Percentiles rank a stretch among this genome's conserved stretches.
These are phyloP conservation scores for Boletus rubropictus DNA, from an alignment of 768 basidiomycete genomes.

Conservation along the genomic window DNA sequence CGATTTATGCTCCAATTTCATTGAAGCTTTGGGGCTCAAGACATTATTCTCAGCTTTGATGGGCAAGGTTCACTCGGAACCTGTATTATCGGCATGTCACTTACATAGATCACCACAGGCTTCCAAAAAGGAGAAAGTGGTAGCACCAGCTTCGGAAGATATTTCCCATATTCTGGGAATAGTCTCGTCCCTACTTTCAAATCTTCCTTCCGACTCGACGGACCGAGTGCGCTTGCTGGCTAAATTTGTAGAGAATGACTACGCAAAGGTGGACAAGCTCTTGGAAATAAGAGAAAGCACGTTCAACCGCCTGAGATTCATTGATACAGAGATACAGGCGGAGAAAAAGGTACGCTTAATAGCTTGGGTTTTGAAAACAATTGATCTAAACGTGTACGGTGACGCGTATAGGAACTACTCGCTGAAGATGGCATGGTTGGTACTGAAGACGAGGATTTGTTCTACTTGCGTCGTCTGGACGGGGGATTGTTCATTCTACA, in stretches of 20 bases:
- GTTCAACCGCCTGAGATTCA: conserved; percentile 48
- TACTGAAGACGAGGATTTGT: conserved; percentile 62
- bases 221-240: conserved; percentile 75
- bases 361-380: not conserved
- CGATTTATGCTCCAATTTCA: conserved; percentile 72
- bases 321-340: conserved; percentile 60
- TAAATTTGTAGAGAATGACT: conserved; percentile 90
- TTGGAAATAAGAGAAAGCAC: conserved; percentile 80
- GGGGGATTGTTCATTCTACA: conserved; percentile 86
- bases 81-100: not conserved
- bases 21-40: conserved; percentile 85
- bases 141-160: conserved; percentile 66
- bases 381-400: not conserved
- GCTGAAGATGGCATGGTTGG: conserved; percentile 53
- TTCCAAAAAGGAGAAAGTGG: conserved; percentile 60
- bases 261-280: conserved; percentile 92
- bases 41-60: conserved; percentile 87
- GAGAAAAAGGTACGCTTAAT: conserved; percentile 54
- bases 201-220: conserved; percentile 79
- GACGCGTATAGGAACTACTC: conserved; percentile 42
- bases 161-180: conserved; percentile 84
- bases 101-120: conserved; percentile 28
- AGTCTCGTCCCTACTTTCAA: conserved; percentile 80
- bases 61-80: conserved; percentile 67
- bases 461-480: conserved; percentile 85